Evolutionary conservation across 768 basidiomycete genomes (phyloP).

Genomic region (Mycena galopus): DNA sequence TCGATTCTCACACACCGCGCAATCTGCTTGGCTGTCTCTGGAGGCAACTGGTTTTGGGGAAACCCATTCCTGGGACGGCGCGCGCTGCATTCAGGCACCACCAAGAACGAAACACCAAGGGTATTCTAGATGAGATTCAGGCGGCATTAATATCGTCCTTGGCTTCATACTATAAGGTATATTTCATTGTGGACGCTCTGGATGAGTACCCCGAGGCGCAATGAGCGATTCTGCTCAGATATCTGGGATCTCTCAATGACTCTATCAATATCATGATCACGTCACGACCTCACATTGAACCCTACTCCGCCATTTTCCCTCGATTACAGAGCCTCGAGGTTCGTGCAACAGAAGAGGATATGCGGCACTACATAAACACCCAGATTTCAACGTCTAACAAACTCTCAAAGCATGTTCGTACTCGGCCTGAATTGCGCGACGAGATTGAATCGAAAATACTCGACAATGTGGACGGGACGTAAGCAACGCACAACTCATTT

Average conservation of each 20-base stretch:
- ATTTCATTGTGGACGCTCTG: slow-evolving; percentile 16
- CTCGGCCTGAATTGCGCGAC: background rate
- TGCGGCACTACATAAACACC: background rate
- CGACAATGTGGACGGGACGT: slow-evolving; percentile 7
- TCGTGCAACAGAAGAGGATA: slow-evolving; percentile 1
- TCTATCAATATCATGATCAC: slow-evolving; percentile 14
- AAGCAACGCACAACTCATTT: no score
- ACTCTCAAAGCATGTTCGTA: slow-evolving; percentile 4
- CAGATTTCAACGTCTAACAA: background rate
- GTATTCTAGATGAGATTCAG: background rate
- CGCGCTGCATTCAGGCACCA: background rate
- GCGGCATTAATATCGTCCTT: background rate
- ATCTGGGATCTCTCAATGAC: background rate
- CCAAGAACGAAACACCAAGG: background rate
- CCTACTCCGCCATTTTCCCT: background rate
- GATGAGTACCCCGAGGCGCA: slow-evolving; percentile 19
- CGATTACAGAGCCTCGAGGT: slow-evolving; percentile 3
- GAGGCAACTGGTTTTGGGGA: slow-evolving; percentile 3
- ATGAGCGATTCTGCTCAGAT: background rate
- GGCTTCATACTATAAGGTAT: background rate
- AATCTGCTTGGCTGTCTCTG: slow-evolving; percentile 7
- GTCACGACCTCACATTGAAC: slow-evolving; percentile 10
- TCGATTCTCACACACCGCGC: background rate
- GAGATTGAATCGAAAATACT: background rate
- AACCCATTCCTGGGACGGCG: background rate